These are phyloP conservation scores for Gossypium raimondii DNA, from an alignment of 345 rosid species.

Conservation along the genomic window DNA sequence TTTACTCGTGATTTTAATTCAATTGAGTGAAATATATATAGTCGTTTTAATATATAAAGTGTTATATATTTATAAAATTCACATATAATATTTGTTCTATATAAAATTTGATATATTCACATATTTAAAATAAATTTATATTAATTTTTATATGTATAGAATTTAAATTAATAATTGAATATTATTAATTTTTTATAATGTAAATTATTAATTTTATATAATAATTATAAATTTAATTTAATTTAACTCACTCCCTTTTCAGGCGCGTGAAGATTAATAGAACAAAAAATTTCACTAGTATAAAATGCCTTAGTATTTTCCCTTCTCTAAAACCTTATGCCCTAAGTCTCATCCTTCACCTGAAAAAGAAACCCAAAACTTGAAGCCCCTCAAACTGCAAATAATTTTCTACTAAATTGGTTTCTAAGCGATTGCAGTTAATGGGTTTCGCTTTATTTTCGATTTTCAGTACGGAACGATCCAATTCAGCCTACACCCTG, in stretches of 20 bases:
- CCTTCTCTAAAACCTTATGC: background rate
- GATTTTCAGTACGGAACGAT: background rate
- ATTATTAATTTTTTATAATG: too few species aligned
- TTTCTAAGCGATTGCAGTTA: background rate
- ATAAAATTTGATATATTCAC: background rate
- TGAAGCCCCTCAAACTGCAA: background rate
- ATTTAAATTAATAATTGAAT: too few species aligned
- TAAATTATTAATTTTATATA: too few species aligned
- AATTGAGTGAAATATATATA: too few species aligned
- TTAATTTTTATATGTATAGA: too few species aligned
- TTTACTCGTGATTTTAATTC: too few species aligned
- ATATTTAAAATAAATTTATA: too few species aligned
- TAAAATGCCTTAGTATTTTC: background rate
- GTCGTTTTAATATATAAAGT: too few species aligned
- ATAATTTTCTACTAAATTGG: background rate
- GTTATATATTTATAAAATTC: too few species aligned
- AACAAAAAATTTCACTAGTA: background rate
- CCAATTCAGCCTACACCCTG: background rate
- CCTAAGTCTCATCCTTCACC: conserved; percentile 4
- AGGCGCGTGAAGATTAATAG: background rate
- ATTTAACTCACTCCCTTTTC: background rate
- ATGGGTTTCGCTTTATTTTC: background rate
- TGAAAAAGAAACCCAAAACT: background rate
- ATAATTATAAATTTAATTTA: too few species aligned
- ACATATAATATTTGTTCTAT: too few species aligned